Base-by-base conservation (phyloP, 768 basidiomycete species). In the Suillus subluteus region DNA sequence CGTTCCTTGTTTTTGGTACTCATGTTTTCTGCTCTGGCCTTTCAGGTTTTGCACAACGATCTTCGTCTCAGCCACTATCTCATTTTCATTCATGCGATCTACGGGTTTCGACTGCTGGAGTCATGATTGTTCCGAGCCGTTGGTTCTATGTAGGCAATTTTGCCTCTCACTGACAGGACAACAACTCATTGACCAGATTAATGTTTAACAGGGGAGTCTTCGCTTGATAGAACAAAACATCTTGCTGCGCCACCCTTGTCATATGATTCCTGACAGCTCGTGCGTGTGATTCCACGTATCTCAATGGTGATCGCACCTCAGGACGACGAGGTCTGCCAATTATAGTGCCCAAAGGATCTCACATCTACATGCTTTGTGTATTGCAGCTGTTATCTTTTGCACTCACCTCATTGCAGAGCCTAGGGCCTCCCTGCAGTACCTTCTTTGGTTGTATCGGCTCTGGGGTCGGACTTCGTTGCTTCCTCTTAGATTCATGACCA, bases 261-360 rank as follows among this genome's bases (percentile, higher is more conserved):
- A 73, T 80, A 13, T 46, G 9, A n/a, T 62, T 75, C 41, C 79
- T 78, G 9, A 82, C 80, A 4, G 79, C 79, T 11, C 78, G 81
- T 37, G 76, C 75, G 1, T 75, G 77, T 65, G 79, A 80, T 54
- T 80, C 79, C 65, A 68, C 70, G 9, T 76, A 80, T 41, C 71
- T 70, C 26, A 69, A 71, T 48, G 79, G 79, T 9, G 79, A 80
- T 59, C 67, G n/a, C n/a, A n/a, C n/a, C n/a, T n/a, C n/a, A n/a
- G 76, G 79, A 12, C 73, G 78, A 35, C 71, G 65, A 13, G 78
- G 79, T 1, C 64, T 79, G 4, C 12, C 12, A 12, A 73, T 79
- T 43, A 58, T 71, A 30, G 62, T 59, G 1, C 71, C 65, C 1
- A n/a, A 63, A 58, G 69, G 72, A 18, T 73, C 67, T 12, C 65